Conservation (phyloP, 1,139 yeast species). For the Protomyces inundatus region DNA sequence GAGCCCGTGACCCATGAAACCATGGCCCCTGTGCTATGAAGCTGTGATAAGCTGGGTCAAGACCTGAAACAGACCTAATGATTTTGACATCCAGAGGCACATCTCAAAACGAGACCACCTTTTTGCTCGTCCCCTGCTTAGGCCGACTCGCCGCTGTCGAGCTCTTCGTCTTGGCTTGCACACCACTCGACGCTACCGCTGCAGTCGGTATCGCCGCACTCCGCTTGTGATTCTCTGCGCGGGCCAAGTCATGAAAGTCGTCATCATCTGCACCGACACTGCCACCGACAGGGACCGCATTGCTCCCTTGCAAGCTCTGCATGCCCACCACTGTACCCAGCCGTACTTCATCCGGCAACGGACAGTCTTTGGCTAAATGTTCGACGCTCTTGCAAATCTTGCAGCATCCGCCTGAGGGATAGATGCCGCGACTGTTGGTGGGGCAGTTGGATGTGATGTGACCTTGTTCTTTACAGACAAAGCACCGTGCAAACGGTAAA, state of each 20-base stretch:
- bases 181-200: not conserved
- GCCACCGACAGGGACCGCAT: not conserved
- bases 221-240: not conserved
- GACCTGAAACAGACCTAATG: not conserved
- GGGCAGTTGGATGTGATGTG: conserved; percentile 28
- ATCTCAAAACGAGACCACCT: not conserved
- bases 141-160: not conserved
- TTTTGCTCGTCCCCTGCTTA: not conserved
- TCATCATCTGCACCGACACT: conserved; percentile 28
- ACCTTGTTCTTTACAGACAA: conserved; percentile 26
- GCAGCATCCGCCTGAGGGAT: conserved; percentile 29
- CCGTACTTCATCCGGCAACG: conserved; percentile 24
- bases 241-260: conserved; percentile 26
- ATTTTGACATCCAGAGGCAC: not conserved
- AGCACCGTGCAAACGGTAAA: conserved; percentile 27
- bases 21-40: too few species aligned
- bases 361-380: conserved; percentile 27
- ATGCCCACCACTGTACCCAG: conserved; percentile 24
- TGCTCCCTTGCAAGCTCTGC: conserved; percentile 2
- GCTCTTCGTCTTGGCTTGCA: not conserved
- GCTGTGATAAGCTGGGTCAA: too few species aligned
- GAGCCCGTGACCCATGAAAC: too few species aligned
- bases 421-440: conserved; percentile 27
- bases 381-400: conserved; percentile 25
- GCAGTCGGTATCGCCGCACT: not conserved